Evolutionary conservation across 306 rosid species (phyloP), one percentile per base, ranked within the genome.

Genomic region (Echinosophora koreensis): DNA sequence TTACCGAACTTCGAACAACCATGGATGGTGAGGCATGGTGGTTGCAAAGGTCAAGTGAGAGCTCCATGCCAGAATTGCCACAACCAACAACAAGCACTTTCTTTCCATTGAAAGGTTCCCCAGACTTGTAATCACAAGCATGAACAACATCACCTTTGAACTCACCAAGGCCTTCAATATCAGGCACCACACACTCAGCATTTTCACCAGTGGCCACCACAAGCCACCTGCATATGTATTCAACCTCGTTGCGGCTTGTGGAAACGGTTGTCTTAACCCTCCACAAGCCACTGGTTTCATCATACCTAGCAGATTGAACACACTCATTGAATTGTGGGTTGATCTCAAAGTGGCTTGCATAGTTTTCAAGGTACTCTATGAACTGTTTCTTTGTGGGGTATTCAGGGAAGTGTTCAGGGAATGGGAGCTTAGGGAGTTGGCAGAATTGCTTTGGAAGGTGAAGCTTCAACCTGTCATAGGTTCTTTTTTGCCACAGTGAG

Each of bases 1-100:
- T 87, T 8, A 92, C 97, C 76, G 97, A 92, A 80, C 88, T 89
- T 1, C 98, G 92, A 66, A 83, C 89, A 71, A 95, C 98, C 81
- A 95, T 81, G 4, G 91, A 89, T 3, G 98, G 93, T 0, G 81
- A 83, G 27, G 98, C 97, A 68, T 87, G 86, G 81, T 95, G 90
- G 84, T 92, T 92, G 56, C 84, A 82, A 54, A 95, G 97, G 70
- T 95, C 98, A 47, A 95, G 92, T 0, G 98, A 92, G 34, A 95
- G 76, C 52, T 92, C 98, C 98, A 94, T 94, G 42, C 98, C 98
- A 0, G 98, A 94, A 75, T 94, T 94, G 0, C 98, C 98, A 46
- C 98, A 94, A 0, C 98, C 98, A 22, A 94, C 97, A 18, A 92
- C 97, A 0, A 95, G 88, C 1, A 95, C 97, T 50, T 89, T 89